Base-by-base conservation (phyloP, 2,329 filamentous ascomycete genomes). In the Xylariales sp. region DNA sequence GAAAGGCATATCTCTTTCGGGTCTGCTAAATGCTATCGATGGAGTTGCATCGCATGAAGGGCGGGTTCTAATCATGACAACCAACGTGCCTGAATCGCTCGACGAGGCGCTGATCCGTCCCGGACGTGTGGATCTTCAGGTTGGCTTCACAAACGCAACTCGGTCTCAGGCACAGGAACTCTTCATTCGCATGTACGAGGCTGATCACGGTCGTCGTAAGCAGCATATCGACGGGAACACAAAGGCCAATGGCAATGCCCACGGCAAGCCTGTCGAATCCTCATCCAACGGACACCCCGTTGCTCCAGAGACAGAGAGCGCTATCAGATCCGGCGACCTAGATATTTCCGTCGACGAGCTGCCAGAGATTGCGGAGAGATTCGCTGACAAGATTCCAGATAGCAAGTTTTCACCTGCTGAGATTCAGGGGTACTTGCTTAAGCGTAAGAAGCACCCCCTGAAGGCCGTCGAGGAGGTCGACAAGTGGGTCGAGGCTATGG, bases 21-120 rank as follows among this genome's bases (percentile, higher is more conserved):
- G 86, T 1, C 72, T 94, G 1, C 73, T 94, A 38, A 94, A 94
- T 60, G 84, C 84, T 44, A 88, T 94, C 45, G 87, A 94, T 54
- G 86, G 88, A 41, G 86, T 89, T 1, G 84, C 84, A 1, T 85
- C 81, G 3, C 84, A 87, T 52, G 86, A 91, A 63, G 86, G 86
- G 19, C 77, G 85, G 33, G 77, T 91, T 10, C 73, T 91, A 14
- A 82, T 91, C 64, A 88, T 90, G 83, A 90, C 86, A 0, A 88
- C 84, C 22, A 93, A 91, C 61, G 76, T 80, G 45, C 82, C 83
- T 3, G 81, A 90, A 51, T 71, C 76, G 11, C 74, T 91, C 0
- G 86, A 90, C 55, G 74, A 81, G 33, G 86, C 85, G 0, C 71
- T 93, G 5, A 81, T 89, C 37, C 73, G 86, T 0, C 84, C 86